Evolutionary conservation across 768 basidiomycete species (phyloP).

Genomic region (Kwoniella sp.): DNA sequence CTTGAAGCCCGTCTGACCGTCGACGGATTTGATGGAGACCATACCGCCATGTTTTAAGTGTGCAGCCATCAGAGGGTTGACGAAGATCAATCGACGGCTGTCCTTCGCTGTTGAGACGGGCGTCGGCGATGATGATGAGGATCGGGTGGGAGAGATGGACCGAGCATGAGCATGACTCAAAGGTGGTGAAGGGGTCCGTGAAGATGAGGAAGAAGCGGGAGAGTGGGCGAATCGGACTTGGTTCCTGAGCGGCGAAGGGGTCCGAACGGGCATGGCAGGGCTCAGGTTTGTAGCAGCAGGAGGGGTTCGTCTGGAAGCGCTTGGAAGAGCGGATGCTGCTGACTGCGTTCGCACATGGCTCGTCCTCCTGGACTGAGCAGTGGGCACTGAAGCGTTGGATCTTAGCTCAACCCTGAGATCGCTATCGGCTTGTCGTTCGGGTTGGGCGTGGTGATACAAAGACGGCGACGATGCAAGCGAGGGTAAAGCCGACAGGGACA

Average conservation of each 20-base stretch:
- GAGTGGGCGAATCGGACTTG: not conserved
- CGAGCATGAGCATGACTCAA: not conserved
- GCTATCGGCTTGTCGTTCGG: too few relatives aligned
- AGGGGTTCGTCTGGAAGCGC: not conserved
- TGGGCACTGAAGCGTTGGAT: too few relatives aligned
- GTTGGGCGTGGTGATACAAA: not conserved
- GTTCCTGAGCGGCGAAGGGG: not conserved
- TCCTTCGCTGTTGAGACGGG: not conserved
- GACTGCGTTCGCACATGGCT: not conserved
- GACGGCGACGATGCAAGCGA: not conserved
- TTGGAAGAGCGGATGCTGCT: not conserved
- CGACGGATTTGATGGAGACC: constrained; percentile 32
- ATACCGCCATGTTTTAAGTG: constrained; percentile 40
- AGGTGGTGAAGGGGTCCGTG: constrained; percentile 1
- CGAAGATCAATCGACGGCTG: constrained; percentile 32
- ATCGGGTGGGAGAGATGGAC: too few relatives aligned
- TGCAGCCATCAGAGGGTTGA: constrained; percentile 41
- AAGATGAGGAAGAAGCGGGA: not conserved
- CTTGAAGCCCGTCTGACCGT: constrained; percentile 34
- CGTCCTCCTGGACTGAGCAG: not conserved
- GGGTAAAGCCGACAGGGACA: not conserved
- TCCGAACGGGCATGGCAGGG: not conserved
- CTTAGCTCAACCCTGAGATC: too few relatives aligned
- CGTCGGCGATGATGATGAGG: too few relatives aligned
- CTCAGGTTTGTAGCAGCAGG: not conserved